Percentiles rank a stretch among this genome's conserved stretches.
These are phyloP conservation scores for Speleostelium caveatum DNA, from an alignment of 78 protist genomes.

Conservation along the genomic window DNA sequence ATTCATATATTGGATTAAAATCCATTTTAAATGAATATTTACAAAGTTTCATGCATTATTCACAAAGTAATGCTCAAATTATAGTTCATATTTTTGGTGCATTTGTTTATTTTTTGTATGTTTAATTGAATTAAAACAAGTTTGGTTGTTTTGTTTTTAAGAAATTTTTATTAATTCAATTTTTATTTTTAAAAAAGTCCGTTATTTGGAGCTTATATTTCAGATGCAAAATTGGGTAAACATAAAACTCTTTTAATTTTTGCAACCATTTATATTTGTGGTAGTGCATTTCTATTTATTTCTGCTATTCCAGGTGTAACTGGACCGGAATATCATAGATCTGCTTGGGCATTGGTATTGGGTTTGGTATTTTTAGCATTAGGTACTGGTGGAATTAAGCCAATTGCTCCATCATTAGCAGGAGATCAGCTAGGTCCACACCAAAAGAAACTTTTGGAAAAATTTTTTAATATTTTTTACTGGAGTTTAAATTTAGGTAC, in stretches of 20 bases:
- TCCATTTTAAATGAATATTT: slow-evolving; percentile 76
- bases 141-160: neutral
- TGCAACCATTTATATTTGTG: slow-evolving; percentile 64
- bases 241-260: slow-evolving; percentile 69
- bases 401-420: slow-evolving; percentile 76
- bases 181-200: slow-evolving; percentile 31
- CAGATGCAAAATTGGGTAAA: slow-evolving; percentile 79
- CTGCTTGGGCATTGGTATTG: slow-evolving; percentile 22
- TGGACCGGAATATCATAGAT: slow-evolving; percentile 50
- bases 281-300: slow-evolving; percentile 44
- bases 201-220: slow-evolving; percentile 75
- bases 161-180: neutral
- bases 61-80: slow-evolving; percentile 41
- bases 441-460: slow-evolving; percentile 37
- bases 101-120: slow-evolving; percentile 41
- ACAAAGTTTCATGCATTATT: slow-evolving; percentile 35
- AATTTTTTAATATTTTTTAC: slow-evolving; percentile 83
- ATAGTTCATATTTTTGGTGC: slow-evolving; percentile 52
- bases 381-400: slow-evolving; percentile 90
- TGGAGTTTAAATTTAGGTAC: slow-evolving; percentile 85
- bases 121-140: neutral
- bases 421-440: slow-evolving; percentile 87
- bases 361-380: slow-evolving; percentile 81
- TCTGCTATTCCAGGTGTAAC: slow-evolving; percentile 84
- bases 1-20: slow-evolving; percentile 42